phyloP scores from a whole-genome alignment of 768 basidiomycete species.

The Pulveroboletus sp. region DNA sequence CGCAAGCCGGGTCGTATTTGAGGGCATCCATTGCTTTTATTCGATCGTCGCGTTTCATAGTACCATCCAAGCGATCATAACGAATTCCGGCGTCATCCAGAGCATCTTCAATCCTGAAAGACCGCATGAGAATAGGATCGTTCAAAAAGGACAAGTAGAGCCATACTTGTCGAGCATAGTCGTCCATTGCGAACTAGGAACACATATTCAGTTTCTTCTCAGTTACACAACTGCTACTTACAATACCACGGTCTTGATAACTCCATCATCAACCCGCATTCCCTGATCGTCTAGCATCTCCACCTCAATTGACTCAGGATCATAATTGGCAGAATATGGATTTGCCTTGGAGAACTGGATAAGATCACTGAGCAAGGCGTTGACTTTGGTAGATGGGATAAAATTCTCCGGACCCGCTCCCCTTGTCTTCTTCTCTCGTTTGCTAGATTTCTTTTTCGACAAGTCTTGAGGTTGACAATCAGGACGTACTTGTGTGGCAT shows the following conservation, averaged over 20 bases:
- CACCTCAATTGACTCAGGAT: slow-evolving; percentile 65
- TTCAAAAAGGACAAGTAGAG: neutral
- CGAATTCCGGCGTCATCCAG: slow-evolving; percentile 75
- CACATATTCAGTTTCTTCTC: slow-evolving; percentile 12
- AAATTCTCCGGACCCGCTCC: slow-evolving; percentile 51
- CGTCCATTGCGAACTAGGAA: slow-evolving; percentile 84
- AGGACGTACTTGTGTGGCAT: slow-evolving; percentile 79
- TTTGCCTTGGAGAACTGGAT: slow-evolving; percentile 77
- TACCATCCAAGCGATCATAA: slow-evolving; percentile 92
- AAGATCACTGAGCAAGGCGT: slow-evolving; percentile 75
- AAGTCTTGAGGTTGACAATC: slow-evolving; percentile 43
- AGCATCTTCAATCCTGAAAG: slow-evolving; percentile 77
- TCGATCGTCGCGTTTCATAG: slow-evolving; percentile 96
- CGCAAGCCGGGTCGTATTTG: slow-evolving; percentile 83
- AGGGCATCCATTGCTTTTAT: slow-evolving; percentile 88
- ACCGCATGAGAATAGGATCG: neutral
- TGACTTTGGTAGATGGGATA: slow-evolving; percentile 84
- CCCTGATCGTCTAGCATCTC: slow-evolving; percentile 76
- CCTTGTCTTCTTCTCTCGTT: slow-evolving; percentile 64
- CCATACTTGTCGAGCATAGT: slow-evolving; percentile 86
- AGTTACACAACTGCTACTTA: slow-evolving; percentile 41
- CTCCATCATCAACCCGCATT: slow-evolving; percentile 60
- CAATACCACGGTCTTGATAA: slow-evolving; percentile 94
- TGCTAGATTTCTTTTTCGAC: slow-evolving; percentile 58
- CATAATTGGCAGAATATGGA: slow-evolving; percentile 84